phyloP scores from a whole-genome alignment of 1,284 basidiomycete genomes.

The Cystobasidium sp. region DNA sequence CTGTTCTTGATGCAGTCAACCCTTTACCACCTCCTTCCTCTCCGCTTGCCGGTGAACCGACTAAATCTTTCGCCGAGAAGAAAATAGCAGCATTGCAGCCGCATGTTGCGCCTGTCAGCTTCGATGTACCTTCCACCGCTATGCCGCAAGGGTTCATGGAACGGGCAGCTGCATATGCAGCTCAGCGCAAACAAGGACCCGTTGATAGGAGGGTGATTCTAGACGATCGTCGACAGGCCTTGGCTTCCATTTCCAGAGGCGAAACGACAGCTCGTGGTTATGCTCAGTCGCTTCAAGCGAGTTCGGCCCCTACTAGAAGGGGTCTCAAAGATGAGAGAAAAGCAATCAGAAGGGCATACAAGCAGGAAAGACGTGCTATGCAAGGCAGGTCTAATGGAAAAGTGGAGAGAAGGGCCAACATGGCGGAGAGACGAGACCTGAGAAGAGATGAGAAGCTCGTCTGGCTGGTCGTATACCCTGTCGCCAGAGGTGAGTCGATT shows the following conservation, averaged over 20 bases:
- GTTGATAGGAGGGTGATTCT: neutral
- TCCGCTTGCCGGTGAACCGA: neutral
- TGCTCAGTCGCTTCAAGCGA: neutral
- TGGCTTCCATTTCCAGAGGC: neutral
- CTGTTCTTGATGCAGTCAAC: slow-evolving; percentile 43
- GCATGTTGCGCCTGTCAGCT: neutral
- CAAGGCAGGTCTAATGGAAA: neutral
- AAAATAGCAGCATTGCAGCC: neutral
- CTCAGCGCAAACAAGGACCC: neutral
- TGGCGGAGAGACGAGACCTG: slow-evolving; percentile 10
- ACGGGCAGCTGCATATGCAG: neutral
- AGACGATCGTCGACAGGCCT: neutral
- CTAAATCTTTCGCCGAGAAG: neutral
- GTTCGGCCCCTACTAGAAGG: neutral
- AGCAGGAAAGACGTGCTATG: slow-evolving; percentile 5
- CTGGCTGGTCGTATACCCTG: slow-evolving; percentile 20
- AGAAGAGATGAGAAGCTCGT: slow-evolving; percentile 9
- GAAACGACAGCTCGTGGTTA: neutral
- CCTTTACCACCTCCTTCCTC: neutral
- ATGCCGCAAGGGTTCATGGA: slow-evolving; percentile 14
- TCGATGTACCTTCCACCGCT: slow-evolving; percentile 1
- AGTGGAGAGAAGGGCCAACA: neutral
- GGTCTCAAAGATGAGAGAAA: slow-evolving; percentile 5
- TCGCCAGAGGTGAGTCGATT: slow-evolving; percentile 2
- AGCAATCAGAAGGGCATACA: neutral